Evolutionary conservation across 345 rosid species (phyloP), one percentile per base, ranked within the genome.

Genomic region (Iberis pinnata): DNA sequence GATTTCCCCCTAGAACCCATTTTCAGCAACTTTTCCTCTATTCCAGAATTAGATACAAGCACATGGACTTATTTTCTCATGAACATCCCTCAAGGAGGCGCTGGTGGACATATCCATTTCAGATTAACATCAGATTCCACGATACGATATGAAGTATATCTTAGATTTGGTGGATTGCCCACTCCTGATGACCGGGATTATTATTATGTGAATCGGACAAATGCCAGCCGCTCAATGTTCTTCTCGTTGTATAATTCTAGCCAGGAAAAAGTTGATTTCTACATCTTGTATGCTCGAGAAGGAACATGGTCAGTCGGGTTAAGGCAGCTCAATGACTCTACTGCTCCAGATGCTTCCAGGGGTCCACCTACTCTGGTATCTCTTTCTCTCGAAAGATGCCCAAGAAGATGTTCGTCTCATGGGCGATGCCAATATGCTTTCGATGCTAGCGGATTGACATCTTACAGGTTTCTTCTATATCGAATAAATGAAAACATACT

Each of bases 401-500:
- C 96, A 3, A 78, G 70, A 70, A 69, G 79, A 67, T 92, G 96
- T 74, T 92, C 93, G 20, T 78, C 68, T 70, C 82, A 80, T 64
- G 98, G 98, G 73, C 64, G 60, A 1, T 92, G 98, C 77, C 73
- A 65, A 74, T 70, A 45, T 53, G 73, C 84, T 74, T 68, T 84
- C 33, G 98, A 92, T 55, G 88, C 93, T 36, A 84, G 93, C 80
- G 98, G 98, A 60, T 70, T 92, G 70, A 81, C 89, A 49, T 73
- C 81, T 16, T 92, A 82, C 83, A 84, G 98, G 98, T 82, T 53
- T 44, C 22, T 37, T 27, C 52, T 32, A 29, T 37, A 0, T 47
- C 12, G 6, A 51, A 19, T n/a, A 20, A 18, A 16, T 36, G 48
- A 36, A 22, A 51, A 17, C 51, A 40, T 41, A 27, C n/a, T 39